Conservation (phyloP, 2,329 filamentous ascomycete genomes). For the Diaporthe humulicola region DNA sequence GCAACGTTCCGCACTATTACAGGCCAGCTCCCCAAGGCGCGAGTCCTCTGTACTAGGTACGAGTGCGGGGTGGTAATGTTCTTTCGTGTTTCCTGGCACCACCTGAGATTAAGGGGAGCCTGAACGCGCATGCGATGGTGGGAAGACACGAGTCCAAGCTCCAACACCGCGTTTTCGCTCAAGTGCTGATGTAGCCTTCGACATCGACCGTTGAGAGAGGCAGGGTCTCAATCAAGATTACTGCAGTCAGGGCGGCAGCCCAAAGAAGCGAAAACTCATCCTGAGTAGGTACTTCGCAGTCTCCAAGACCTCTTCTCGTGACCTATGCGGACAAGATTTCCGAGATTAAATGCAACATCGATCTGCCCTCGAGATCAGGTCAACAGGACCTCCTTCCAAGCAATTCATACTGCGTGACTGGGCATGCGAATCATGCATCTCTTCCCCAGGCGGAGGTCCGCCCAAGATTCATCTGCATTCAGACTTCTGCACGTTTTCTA, state of each 20-base stretch:
- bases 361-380: slow-evolving; percentile 27
- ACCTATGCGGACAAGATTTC: slow-evolving; percentile 22
- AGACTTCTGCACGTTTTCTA: slow-evolving; percentile 19
- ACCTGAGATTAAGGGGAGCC: slow-evolving; percentile 22
- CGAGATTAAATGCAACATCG: slow-evolving; percentile 15
- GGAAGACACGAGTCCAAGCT: neutral
- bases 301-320: neutral
- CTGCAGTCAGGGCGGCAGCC: neutral
- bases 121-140: slow-evolving; percentile 1
- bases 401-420: neutral
- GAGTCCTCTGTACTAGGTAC: neutral
- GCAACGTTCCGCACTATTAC: slow-evolving; percentile 21
- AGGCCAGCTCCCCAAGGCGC: neutral
- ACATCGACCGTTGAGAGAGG: neutral
- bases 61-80: slow-evolving; percentile 14
- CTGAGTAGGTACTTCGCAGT: neutral
- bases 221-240: neutral
- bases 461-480: slow-evolving; percentile 24
- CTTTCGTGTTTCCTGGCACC: slow-evolving; percentile 12
- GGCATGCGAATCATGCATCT: slow-evolving; percentile 21
- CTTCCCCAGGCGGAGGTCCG: neutral
- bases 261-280: neutral
- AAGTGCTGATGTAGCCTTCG: neutral
- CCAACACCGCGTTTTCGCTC: slow-evolving; percentile 6
- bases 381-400: slow-evolving; percentile 15